Percentiles rank a stretch among this genome's conserved stretches.
Conservation (phyloP, 345 rosid species). For the Sisymbrium altissimum region DNA sequence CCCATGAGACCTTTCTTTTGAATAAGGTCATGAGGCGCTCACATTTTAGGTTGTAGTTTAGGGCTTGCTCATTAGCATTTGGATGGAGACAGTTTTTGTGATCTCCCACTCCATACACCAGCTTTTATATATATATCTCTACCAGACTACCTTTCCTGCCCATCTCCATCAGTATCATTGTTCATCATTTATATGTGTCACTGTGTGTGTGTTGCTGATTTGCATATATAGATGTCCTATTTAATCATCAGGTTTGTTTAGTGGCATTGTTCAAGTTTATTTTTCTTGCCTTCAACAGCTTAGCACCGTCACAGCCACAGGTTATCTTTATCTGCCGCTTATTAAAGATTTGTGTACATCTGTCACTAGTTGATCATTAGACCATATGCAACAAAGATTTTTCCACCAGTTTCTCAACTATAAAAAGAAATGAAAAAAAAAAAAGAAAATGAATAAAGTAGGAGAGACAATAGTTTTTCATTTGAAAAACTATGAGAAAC, state of each 20-base stretch:
- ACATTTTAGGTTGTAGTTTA: slow-evolving; percentile 22
- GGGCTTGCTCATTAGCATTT: slow-evolving; percentile 24
- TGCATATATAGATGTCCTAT: slow-evolving; percentile 11
- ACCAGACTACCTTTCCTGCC: not conserved
- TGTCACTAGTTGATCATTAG: not conserved
- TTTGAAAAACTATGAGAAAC: no score
- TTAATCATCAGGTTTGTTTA: not conserved
- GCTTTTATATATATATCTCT: not conserved
- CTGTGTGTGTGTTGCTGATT: not conserved
- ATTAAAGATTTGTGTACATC: not conserved
- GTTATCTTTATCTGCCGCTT: not conserved
- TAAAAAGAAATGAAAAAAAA: no score
- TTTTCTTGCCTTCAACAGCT: not conserved
- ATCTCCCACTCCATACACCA: slow-evolving; percentile 31
- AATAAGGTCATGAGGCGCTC: slow-evolving; percentile 14
- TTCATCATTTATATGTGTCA: not conserved
- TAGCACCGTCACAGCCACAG: not conserved
- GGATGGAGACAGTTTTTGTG: slow-evolving; percentile 35
- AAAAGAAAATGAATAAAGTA: no score
- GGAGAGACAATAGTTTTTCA: no score
- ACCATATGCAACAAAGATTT: no score
- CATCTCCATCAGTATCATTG: not conserved
- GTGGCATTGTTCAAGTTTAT: not conserved
- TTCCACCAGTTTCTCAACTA: no score
- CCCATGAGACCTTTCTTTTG: slow-evolving; percentile 66